These are phyloP conservation scores for Neurospora hispaniola DNA, from an alignment of 495 filamentous ascomycete species.

Conservation along the genomic window DNA sequence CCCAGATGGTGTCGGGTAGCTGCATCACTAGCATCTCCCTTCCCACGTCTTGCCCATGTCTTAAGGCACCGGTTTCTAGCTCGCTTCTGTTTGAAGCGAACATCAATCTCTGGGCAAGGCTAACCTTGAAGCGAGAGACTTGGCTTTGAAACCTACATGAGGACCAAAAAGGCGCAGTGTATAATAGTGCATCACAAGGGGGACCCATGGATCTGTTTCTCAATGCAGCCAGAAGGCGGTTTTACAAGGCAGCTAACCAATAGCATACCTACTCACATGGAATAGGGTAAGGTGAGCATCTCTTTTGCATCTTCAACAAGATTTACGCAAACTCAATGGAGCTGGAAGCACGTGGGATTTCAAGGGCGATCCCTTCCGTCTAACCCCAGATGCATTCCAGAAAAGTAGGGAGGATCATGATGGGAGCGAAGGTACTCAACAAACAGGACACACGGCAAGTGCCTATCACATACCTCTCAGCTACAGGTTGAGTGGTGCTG, in stretches of 20 bases:
- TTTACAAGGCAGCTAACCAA: neutral
- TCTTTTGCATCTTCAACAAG: neutral
- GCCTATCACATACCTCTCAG: neutral
- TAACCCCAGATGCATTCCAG: neutral
- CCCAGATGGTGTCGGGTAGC: neutral
- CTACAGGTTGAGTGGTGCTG: neutral
- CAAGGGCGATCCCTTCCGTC: neutral
- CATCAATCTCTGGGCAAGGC: neutral
- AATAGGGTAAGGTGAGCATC: neutral
- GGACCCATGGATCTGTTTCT: neutral
- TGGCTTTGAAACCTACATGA: neutral
- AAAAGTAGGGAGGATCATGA: neutral
- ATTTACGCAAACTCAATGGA: neutral
- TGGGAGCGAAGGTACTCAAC: neutral
- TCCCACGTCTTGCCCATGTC: neutral
- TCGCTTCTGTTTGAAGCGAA: neutral
- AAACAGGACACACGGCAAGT: neutral
- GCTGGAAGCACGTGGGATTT: neutral
- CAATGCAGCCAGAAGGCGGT: neutral
- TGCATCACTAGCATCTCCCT: neutral
- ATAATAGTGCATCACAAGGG: neutral
- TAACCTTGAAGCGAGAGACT: neutral
- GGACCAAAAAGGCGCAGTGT: neutral
- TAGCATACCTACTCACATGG: neutral
- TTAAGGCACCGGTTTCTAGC: neutral